phyloP scores from a whole-genome alignment of 495 filamentous ascomycete species.

The Penicillium pancosmium region DNA sequence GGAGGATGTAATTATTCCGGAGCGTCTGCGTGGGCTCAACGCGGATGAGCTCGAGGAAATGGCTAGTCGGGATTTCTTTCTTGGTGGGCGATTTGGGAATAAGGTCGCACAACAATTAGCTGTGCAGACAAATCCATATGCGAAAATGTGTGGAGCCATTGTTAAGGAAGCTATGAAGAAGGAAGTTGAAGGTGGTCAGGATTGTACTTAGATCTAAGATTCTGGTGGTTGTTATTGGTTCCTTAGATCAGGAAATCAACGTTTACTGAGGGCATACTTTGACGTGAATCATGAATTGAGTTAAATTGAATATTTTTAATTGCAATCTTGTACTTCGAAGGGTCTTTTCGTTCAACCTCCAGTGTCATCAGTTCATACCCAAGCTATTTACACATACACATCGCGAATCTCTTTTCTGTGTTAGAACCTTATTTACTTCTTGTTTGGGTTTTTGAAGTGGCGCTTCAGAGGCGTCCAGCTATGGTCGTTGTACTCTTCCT shows the following conservation, averaged over 20 bases:
- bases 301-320: background rate
- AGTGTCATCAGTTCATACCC: constrained; percentile 14
- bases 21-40: constrained; percentile 43
- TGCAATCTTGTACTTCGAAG: background rate
- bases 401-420: background rate
- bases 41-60: constrained; percentile 67
- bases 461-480: constrained; percentile 81
- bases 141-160: constrained; percentile 86
- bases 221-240: background rate
- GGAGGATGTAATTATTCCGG: constrained; percentile 24
- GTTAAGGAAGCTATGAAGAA: constrained; percentile 83
- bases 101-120: constrained; percentile 74
- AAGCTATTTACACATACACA: constrained; percentile 15
- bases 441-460: constrained; percentile 69
- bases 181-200: constrained; percentile 51
- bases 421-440: constrained; percentile 5
- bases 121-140: constrained; percentile 82
- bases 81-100: constrained; percentile 78
- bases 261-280: background rate
- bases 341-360: background rate
- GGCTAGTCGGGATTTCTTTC: constrained; percentile 72
- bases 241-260: background rate
- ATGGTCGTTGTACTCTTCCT: constrained; percentile 79
- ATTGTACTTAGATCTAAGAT: background rate
- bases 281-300: background rate